phyloP scores from a whole-genome alignment of 2,329 filamentous ascomycete genomes.

The Aspergillus calidoustus region DNA sequence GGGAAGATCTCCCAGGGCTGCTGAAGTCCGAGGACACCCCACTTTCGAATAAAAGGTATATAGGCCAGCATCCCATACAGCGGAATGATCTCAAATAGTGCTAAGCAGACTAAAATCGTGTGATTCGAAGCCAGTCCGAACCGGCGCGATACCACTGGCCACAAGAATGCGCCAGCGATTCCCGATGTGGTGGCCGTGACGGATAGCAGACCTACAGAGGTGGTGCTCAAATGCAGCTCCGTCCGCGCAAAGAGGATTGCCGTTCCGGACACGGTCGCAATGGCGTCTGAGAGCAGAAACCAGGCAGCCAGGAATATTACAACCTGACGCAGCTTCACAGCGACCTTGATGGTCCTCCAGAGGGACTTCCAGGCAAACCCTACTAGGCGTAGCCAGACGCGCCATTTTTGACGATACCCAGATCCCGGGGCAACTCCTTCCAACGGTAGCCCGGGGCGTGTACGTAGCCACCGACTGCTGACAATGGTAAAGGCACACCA shows the following conservation, averaged over 20 bases:
- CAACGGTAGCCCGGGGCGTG: constrained; percentile 77
- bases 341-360: constrained; percentile 74
- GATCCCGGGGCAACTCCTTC: constrained; percentile 24
- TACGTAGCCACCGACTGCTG: constrained; percentile 77
- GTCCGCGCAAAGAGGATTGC: constrained; percentile 93
- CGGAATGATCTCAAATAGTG: constrained; percentile 86
- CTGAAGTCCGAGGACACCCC: constrained; percentile 79
- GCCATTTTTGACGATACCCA: constrained; percentile 31
- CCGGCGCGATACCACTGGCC: constrained; percentile 73
- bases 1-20: constrained; percentile 94
- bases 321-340: constrained; percentile 72
- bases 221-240: constrained; percentile 79
- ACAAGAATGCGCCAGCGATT: constrained; percentile 81
- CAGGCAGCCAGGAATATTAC: constrained; percentile 82
- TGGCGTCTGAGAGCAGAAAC: constrained; percentile 89
- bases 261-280: constrained; percentile 88
- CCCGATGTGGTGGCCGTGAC: constrained; percentile 83
- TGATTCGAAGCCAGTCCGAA: constrained; percentile 74
- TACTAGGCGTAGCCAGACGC: constrained; percentile 70
- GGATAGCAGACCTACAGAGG: constrained; percentile 81
- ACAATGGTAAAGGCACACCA: constrained; percentile 88
- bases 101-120: constrained; percentile 86
- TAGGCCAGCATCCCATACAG: constrained; percentile 86
- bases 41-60: constrained; percentile 71
- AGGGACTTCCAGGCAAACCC: constrained; percentile 81